These are phyloP conservation scores for Paramecium pentaurelia DNA, from an alignment of 73 alveolate genomes.

Conservation along the genomic window DNA sequence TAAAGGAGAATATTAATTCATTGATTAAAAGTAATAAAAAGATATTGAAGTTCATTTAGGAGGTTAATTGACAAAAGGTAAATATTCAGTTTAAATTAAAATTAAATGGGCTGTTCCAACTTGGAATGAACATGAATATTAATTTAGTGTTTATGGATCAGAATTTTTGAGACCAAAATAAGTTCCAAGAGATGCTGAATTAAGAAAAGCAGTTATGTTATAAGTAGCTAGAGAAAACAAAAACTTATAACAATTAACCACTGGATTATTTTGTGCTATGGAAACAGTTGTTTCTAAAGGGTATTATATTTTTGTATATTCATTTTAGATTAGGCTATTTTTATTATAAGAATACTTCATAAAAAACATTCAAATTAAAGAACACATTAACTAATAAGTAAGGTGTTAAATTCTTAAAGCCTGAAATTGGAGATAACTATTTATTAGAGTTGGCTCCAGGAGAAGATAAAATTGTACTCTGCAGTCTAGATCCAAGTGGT, in stretches of 20 bases:
- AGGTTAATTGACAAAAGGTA: neutral
- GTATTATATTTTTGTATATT: neutral
- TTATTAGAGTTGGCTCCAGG: neutral
- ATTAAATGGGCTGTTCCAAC: conserved; percentile 28
- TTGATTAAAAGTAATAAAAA: neutral
- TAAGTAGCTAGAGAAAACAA: neutral
- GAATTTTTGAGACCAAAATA: neutral
- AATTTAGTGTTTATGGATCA: conserved; percentile 12
- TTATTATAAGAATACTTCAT: neutral
- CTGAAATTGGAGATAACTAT: neutral
- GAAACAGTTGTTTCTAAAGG: neutral
- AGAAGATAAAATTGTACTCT: neutral
- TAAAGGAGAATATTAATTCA: neutral
- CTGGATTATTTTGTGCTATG: neutral
- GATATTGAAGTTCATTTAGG: conserved; percentile 12
- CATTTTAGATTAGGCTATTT: neutral
- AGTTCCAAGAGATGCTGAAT: conserved; percentile 11
- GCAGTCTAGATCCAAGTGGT: conserved; percentile 8
- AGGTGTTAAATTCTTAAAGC: neutral
- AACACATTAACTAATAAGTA: neutral
- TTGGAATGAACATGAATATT: conserved; percentile 11
- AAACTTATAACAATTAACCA: neutral
- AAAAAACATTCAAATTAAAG: neutral
- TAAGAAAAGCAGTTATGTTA: neutral
- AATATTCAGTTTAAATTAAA: neutral